Conservation (phyloP, 805 yeast species). For the Yarrowia osloensis region DNA sequence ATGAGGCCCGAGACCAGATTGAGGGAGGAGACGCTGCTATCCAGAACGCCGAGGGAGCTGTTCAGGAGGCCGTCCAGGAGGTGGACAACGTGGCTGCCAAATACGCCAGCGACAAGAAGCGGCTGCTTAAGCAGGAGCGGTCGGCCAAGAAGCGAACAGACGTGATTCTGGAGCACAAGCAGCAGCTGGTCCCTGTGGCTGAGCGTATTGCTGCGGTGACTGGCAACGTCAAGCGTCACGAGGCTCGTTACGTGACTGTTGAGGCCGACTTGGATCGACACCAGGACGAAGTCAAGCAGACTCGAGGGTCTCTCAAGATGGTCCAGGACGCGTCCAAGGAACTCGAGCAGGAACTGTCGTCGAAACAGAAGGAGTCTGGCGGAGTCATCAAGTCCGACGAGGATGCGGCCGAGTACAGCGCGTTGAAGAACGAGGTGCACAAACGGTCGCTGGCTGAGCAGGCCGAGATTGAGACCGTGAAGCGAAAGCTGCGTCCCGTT, state of each 20-base stretch:
- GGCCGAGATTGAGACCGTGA: conserved; percentile 34
- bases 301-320: conserved; percentile 20
- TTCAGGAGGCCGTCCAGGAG: conserved; percentile 33
- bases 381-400: background rate
- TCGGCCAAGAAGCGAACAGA: background rate
- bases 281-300: conserved; percentile 17
- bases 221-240: conserved; percentile 6
- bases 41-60: conserved; percentile 31
- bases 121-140: conserved; percentile 13
- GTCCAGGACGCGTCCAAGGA: conserved; percentile 31
- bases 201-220: conserved; percentile 10
- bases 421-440: conserved; percentile 28
- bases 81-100: conserved; percentile 16
- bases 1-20: conserved; percentile 38
- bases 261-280: conserved; percentile 5
- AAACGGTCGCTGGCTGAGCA: conserved; percentile 31
- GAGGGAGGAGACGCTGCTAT: conserved; percentile 37
- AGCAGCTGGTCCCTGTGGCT: conserved; percentile 26
- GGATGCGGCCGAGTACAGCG: conserved; percentile 14
- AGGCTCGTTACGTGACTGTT: background rate
- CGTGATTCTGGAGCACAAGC: conserved; percentile 1
- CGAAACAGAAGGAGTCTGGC: conserved; percentile 23
- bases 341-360: conserved; percentile 33
- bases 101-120: conserved; percentile 8
- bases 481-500: conserved; percentile 27